Percentiles rank a stretch among this genome's conserved stretches.
Conservation (phyloP, 2,329 filamentous ascomycete species). For the Pezicula rhizophila region DNA sequence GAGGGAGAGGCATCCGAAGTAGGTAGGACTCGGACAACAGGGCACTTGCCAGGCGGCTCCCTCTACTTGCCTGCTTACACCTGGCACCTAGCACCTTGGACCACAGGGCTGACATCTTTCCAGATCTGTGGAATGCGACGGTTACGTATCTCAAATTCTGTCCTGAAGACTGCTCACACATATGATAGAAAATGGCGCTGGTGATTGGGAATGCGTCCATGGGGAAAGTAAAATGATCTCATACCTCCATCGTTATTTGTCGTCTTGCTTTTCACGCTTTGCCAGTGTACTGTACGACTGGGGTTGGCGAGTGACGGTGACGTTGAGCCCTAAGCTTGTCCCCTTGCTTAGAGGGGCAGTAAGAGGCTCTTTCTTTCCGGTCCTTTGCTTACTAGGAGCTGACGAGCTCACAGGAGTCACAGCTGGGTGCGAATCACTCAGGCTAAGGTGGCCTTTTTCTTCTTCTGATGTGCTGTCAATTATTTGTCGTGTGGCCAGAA, state of each 20-base stretch:
- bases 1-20: neutral
- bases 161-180: neutral
- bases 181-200: neutral
- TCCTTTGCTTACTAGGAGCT: neutral
- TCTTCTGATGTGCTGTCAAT: slow-evolving; percentile 1
- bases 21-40: no score
- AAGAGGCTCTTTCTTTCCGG: neutral
- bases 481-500: neutral
- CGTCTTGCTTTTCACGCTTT: neutral
- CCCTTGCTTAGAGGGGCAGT: neutral
- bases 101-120: slow-evolving; percentile 6
- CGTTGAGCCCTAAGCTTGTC: neutral
- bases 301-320: neutral
- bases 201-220: neutral
- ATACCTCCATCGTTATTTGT: slow-evolving; percentile 14
- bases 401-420: neutral
- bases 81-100: slow-evolving; percentile 2
- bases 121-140: slow-evolving; percentile 8
- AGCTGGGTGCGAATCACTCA: neutral
- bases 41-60: no score
- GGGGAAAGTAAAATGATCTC: slow-evolving; percentile 3
- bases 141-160: neutral
- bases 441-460: neutral
- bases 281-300: neutral
- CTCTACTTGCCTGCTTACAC: no score